Evolutionary conservation across 2,329 filamentous ascomycete species (phyloP), one percentile per base, ranked within the genome.

Genomic region (Waltergamsia citrina): DNA sequence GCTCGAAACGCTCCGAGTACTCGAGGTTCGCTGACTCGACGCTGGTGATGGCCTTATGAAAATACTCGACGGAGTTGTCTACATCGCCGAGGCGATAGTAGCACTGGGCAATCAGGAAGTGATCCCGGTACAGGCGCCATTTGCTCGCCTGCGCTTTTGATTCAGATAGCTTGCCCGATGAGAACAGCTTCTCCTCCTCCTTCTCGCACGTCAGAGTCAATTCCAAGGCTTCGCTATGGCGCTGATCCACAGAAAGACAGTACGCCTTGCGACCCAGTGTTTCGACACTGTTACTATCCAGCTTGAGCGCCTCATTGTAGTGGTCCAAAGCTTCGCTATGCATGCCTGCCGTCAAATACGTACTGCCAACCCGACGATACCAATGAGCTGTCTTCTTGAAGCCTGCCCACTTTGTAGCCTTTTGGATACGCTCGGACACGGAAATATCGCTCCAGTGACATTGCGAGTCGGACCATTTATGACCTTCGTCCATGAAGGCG

Each of bases 81-180:
- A 53, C 38, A 4, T 56, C 46, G 4, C 44, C 49, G 14, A 53
- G 47, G 9, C 50, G 49, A 16, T 52, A 52, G 39, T 56, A 54
- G 38, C 57, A 61, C 12, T 48, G 45, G 1, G 59, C 60, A 8
- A 61, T 52, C 15, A 62, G 45, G 8, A 54, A 48, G 20, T 61
- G 56, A 15, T 62, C 57, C 32, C 59, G 59, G 41, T 63, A 63
- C 1, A 63, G 42, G 2, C 60, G 50, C 59, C 59, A 63, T 35
- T 47, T 54, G 30, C 48, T 51, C 21, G 48, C 50, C 15, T 42
- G 46, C 4, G 51, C 39, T 3, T 50, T 44, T 3, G 43, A 34
- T 0, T 38, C 45, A 1, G 50, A 44, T 4, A 52, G 46, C 4
- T 43, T 41, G 0, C 50, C 47, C 3, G 50, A 42, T 0, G 39